Conservation (phyloP, 495 filamentous ascomycete species). For the Chaetomium cochliodes region DNA sequence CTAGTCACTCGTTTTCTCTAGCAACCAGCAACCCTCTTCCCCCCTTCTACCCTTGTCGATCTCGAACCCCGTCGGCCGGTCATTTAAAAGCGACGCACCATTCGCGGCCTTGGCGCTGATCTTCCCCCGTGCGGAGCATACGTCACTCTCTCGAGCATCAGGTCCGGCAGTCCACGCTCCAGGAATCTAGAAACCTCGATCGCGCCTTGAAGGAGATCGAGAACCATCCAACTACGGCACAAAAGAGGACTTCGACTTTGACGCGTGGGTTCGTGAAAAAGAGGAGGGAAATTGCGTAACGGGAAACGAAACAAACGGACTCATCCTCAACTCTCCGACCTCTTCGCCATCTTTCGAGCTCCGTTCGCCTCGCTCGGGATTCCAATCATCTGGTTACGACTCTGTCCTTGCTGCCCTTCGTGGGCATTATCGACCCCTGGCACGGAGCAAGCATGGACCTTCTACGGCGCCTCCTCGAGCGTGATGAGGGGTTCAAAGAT, state of each 20-base stretch:
- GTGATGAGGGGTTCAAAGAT: slow-evolving; percentile 24
- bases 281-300: not conserved
- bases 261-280: not conserved
- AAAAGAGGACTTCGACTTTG: not conserved
- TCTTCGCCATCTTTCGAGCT: not conserved
- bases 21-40: not conserved
- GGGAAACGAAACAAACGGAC: not conserved
- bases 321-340: not conserved
- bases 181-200: slow-evolving; percentile 1
- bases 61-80: slow-evolving; percentile 8
- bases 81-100: not conserved
- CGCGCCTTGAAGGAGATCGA: not conserved
- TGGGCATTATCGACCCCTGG: slow-evolving; percentile 3
- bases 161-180: not conserved
- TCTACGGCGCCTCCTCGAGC: slow-evolving; percentile 23
- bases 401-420: slow-evolving; percentile 16
- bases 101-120: slow-evolving; percentile 14
- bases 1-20: slow-evolving; percentile 16
- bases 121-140: not conserved
- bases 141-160: slow-evolving; percentile 12
- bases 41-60: slow-evolving; percentile 1
- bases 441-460: slow-evolving; percentile 19
- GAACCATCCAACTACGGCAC: no score
- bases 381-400: slow-evolving; percentile 14
- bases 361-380: not conserved